Evolutionary conservation across 495 filamentous ascomycete genomes (phyloP).

Genomic region (Cryomyces minteri): DNA sequence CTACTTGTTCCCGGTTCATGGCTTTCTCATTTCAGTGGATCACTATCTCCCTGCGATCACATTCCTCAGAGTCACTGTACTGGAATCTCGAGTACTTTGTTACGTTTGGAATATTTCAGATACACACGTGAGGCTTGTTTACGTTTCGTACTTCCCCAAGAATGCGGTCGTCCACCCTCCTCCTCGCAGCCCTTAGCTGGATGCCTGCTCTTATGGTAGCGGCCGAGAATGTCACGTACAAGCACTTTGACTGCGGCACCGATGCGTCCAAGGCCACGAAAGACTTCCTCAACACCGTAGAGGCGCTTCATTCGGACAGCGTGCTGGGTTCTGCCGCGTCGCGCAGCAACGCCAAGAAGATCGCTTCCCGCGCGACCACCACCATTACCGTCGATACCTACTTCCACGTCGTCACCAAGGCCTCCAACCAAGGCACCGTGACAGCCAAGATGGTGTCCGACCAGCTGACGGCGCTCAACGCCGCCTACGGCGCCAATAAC

Average conservation of each 20-base stretch:
- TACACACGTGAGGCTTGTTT: too few relatives aligned
- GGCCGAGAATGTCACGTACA: neutral
- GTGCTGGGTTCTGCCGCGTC: conserved; percentile 5
- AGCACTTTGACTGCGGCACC: conserved; percentile 22
- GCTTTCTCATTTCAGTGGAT: too few relatives aligned
- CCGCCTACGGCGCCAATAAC: conserved; percentile 28
- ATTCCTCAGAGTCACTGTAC: too few relatives aligned
- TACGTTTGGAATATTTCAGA: too few relatives aligned
- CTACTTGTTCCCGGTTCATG: too few relatives aligned
- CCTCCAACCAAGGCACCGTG: conserved; percentile 29
- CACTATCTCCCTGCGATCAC: too few relatives aligned
- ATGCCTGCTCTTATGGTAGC: neutral
- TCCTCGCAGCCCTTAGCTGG: neutral
- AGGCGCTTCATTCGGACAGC: conserved; percentile 5
- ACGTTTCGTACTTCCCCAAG: too few relatives aligned
- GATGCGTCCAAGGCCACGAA: conserved; percentile 6
- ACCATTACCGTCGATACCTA: conserved; percentile 31
- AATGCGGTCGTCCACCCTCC: too few relatives aligned
- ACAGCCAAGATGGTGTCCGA: conserved; percentile 21
- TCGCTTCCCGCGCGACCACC: neutral
- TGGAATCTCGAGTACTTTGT: too few relatives aligned
- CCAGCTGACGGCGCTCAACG: conserved; percentile 31
- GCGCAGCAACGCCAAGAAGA: conserved; percentile 2
- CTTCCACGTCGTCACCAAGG: conserved; percentile 42
- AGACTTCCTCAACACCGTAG: conserved; percentile 15